These are phyloP conservation scores for Lachnellula willkommii DNA, from an alignment of 2,329 filamentous ascomycete species.

Conservation along the genomic window DNA sequence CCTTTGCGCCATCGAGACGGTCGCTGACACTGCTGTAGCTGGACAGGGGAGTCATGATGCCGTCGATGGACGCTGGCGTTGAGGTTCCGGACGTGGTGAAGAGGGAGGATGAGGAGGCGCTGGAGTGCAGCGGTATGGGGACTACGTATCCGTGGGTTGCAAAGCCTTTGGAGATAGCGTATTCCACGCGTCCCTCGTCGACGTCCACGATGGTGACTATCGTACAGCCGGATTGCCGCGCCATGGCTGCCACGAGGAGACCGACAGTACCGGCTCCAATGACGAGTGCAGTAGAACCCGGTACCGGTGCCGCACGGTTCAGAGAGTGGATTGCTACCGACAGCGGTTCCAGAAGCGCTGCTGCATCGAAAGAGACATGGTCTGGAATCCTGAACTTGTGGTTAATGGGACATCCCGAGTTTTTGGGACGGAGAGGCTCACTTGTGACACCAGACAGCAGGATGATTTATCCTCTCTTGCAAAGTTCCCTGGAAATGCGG, in stretches of 20 bases:
- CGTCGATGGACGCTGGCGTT: constrained; percentile 36
- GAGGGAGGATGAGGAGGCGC: constrained; percentile 40
- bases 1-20: constrained; percentile 47
- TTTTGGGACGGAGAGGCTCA: constrained; percentile 29
- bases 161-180: constrained; percentile 53
- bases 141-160: constrained; percentile 56
- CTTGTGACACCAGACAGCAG: constrained; percentile 58
- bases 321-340: constrained; percentile 58
- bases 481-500: constrained; percentile 60
- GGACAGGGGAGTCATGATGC: constrained; percentile 35
- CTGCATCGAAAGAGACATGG: constrained; percentile 52
- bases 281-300: constrained; percentile 54
- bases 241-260: constrained; percentile 58
- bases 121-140: constrained; percentile 39
- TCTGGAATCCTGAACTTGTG: constrained; percentile 46
- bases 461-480: constrained; percentile 58
- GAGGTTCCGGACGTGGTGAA: constrained; percentile 40
- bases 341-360: constrained; percentile 56
- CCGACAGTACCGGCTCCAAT: constrained; percentile 62
- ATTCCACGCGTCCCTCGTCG: constrained; percentile 53
- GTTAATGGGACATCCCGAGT: constrained; percentile 2
- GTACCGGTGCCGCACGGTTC: constrained; percentile 47
- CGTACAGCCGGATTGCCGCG: constrained; percentile 53
- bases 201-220: constrained; percentile 57
- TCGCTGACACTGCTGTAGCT: constrained; percentile 37